These are phyloP conservation scores for Euphrasia arctica DNA, from an alignment of 305 asterid species.

Conservation along the genomic window DNA sequence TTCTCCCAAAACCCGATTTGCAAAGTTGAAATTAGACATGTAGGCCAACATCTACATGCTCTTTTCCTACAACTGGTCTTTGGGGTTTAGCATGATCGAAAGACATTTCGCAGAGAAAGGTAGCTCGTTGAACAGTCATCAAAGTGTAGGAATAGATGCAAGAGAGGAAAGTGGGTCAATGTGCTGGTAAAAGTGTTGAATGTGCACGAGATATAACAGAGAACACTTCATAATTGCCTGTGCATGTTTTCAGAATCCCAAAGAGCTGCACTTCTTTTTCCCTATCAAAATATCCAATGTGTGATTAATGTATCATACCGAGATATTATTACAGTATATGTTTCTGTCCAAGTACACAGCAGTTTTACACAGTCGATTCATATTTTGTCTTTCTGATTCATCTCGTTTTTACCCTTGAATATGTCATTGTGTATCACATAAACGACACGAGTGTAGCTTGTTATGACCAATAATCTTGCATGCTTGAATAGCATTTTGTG, in stretches of 20 bases:
- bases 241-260: neutral
- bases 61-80: neutral
- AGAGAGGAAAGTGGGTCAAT: slow-evolving; percentile 21
- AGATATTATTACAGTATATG: neutral
- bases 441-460: too few relatives aligned
- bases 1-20: slow-evolving; percentile 6
- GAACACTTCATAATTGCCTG: neutral
- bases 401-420: neutral
- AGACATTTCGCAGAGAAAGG: too few relatives aligned
- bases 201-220: slow-evolving; percentile 22
- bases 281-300: neutral
- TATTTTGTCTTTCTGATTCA: too few relatives aligned
- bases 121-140: neutral
- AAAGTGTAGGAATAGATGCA: neutral
- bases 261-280: neutral
- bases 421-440: neutral
- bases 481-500: too few relatives aligned
- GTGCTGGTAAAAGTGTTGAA: slow-evolving; percentile 24
- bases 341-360: too few relatives aligned
- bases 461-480: too few relatives aligned
- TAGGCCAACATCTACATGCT: neutral
- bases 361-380: too few relatives aligned
- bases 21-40: neutral
- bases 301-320: too few relatives aligned
- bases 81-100: neutral